Evolutionary conservation across 129 eudicot genomes (phyloP).

Genomic region (Ambrosia artemisiifolia): DNA sequence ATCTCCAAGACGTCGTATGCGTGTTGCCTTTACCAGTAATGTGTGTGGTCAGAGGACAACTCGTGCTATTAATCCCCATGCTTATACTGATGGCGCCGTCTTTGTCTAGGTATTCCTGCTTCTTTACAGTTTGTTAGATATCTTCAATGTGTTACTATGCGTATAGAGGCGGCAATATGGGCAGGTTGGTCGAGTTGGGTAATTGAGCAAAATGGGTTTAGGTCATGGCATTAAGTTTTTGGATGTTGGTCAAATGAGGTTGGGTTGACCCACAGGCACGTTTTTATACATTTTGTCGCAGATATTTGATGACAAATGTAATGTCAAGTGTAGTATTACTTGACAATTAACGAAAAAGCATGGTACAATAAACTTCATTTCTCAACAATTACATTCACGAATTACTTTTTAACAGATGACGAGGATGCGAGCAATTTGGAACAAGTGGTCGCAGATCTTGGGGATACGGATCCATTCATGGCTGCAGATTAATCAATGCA

Average conservation of each 20-base stretch:
- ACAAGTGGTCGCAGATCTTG: too few species aligned
- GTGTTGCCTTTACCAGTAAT: slow-evolving; percentile 88
- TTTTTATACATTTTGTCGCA: neutral
- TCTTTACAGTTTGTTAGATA: neutral
- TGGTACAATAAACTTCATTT: too few species aligned
- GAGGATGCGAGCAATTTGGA: too few species aligned
- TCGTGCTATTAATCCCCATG: slow-evolving; percentile 92
- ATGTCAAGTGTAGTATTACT: neutral
- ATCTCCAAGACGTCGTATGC: slow-evolving; percentile 93
- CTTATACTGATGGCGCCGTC: slow-evolving; percentile 93
- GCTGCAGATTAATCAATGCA: too few species aligned
- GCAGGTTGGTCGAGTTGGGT: neutral
- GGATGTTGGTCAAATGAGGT: neutral
- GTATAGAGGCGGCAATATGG: neutral
- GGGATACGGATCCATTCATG: too few species aligned
- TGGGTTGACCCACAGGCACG: neutral
- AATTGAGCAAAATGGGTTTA: slow-evolving; percentile 1
- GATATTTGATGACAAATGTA: too few species aligned
- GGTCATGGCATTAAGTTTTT: neutral
- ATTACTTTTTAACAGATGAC: too few species aligned
- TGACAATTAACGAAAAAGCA: too few species aligned
- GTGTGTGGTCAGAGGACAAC: slow-evolving; percentile 92
- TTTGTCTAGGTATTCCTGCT: slow-evolving; percentile 71
- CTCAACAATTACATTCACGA: too few species aligned
- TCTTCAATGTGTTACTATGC: neutral